Percentiles rank a stretch among this genome's conserved stretches.
Conservation (phyloP, 1,139 yeast genomes). For the Diutina sp. region DNA sequence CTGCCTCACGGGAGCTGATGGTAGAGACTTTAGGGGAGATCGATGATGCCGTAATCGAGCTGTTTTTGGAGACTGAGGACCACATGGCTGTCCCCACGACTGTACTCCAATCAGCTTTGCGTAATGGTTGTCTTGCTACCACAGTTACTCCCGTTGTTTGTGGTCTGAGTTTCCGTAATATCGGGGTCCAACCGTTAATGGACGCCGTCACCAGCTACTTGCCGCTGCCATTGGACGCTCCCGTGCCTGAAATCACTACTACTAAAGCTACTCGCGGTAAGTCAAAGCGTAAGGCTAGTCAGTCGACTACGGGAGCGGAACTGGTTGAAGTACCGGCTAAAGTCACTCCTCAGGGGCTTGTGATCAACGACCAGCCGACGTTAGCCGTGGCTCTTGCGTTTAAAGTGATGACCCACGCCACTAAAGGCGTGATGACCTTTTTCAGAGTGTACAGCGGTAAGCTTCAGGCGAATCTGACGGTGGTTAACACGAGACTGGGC, state of each 20-base stretch:
- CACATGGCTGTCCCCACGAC: slow-evolving; percentile 48
- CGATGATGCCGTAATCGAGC: slow-evolving; percentile 66
- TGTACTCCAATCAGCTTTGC: slow-evolving; percentile 43
- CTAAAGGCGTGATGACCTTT: slow-evolving; percentile 74
- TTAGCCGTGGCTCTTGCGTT: slow-evolving; percentile 78
- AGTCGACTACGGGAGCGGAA: not conserved
- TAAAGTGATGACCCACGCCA: slow-evolving; percentile 79
- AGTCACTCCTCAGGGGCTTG: slow-evolving; percentile 33
- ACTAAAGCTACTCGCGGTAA: slow-evolving; percentile 7
- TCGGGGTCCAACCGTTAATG: slow-evolving; percentile 89
- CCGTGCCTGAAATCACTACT: slow-evolving; percentile 40
- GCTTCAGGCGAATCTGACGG: slow-evolving; percentile 45
- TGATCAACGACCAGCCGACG: slow-evolving; percentile 41
- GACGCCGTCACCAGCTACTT: slow-evolving; percentile 69
- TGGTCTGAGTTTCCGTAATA: slow-evolving; percentile 86
- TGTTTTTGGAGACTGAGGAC: slow-evolving; percentile 59
- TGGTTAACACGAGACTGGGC: slow-evolving; percentile 60
- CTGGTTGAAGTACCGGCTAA: slow-evolving; percentile 18
- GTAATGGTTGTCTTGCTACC: slow-evolving; percentile 46
- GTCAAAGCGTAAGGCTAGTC: slow-evolving; percentile 4
- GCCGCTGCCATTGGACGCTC: slow-evolving; percentile 69
- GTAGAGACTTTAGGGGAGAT: slow-evolving; percentile 75
- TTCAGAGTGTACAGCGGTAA: slow-evolving; percentile 82
- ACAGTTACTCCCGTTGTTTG: slow-evolving; percentile 71
- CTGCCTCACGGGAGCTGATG: slow-evolving; percentile 55